phyloP scores from a whole-genome alignment of 169 alveolate species.

The Plasmodium vivax region DNA sequence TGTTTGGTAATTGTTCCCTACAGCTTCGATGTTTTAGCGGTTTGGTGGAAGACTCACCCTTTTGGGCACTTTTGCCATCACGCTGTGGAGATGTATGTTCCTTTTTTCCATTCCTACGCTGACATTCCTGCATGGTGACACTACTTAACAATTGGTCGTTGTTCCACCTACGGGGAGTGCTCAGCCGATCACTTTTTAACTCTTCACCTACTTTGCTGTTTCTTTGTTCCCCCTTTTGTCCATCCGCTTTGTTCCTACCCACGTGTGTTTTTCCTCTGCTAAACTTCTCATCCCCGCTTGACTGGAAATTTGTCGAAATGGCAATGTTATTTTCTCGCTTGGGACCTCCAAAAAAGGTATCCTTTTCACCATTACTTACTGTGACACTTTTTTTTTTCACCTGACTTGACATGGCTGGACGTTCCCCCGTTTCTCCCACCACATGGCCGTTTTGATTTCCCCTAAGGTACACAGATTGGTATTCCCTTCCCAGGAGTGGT shows the following conservation, averaged over 20 bases:
- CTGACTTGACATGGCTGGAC: background rate
- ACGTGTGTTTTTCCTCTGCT: background rate
- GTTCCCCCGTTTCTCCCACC: background rate
- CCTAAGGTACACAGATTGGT: background rate
- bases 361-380: background rate
- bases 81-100: background rate
- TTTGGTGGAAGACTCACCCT: background rate
- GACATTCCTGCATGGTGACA: background rate
- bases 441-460: background rate
- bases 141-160: background rate
- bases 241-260: background rate
- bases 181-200: background rate
- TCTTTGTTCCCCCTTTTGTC: background rate
- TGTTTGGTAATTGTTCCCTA: background rate
- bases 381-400: background rate
- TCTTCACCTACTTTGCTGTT: constrained; percentile 5
- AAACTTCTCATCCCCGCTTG: background rate
- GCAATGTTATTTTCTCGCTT: background rate
- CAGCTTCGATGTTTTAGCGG: background rate
- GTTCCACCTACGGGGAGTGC: background rate
- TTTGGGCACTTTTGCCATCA: background rate
- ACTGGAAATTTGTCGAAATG: background rate
- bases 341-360: background rate
- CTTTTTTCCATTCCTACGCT: background rate
- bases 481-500: background rate